phyloP scores from a whole-genome alignment of 305 asterid species.

The Solanum aculeatissimum region DNA sequence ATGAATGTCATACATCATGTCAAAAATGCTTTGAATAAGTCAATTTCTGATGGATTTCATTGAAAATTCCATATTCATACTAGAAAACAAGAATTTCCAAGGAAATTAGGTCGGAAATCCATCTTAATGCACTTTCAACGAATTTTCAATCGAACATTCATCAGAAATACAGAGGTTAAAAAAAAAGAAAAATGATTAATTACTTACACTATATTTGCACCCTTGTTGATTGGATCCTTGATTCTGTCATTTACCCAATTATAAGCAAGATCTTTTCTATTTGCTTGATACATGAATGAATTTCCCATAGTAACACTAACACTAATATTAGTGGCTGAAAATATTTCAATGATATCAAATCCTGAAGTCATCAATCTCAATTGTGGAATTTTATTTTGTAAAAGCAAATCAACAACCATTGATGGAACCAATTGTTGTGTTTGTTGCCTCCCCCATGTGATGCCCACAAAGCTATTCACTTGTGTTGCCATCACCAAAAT shows the following conservation, averaged over 20 bases:
- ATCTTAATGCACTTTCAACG: too few species aligned
- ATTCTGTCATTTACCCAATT: not conserved
- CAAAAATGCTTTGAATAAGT: too few species aligned
- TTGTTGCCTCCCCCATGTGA: constrained; percentile 28
- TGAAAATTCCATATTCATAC: too few species aligned
- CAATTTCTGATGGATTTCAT: too few species aligned
- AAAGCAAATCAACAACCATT: constrained; percentile 25
- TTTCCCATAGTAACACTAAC: constrained; percentile 1
- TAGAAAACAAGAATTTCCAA: too few species aligned
- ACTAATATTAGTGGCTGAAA: constrained; percentile 8
- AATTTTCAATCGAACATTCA: too few species aligned
- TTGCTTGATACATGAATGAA: not conserved
- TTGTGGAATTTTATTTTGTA: constrained; percentile 12
- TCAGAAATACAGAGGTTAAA: too few species aligned
- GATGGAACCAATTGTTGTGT: constrained; percentile 28
- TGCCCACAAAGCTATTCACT: constrained; percentile 17
- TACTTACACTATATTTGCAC: not conserved
- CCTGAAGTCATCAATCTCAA: constrained; percentile 11
- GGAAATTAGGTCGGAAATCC: too few species aligned
- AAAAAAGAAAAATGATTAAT: not conserved
- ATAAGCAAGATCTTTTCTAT: not conserved
- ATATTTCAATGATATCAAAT: constrained; percentile 4
- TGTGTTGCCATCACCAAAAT: not conserved
- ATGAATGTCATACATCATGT: too few species aligned
- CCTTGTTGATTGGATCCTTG: not conserved